Percentiles rank a stretch among this genome's conserved stretches.
phyloP scores from a whole-genome alignment of 2,329 filamentous ascomycete species.

The Drechslerella coelobrocha region DNA sequence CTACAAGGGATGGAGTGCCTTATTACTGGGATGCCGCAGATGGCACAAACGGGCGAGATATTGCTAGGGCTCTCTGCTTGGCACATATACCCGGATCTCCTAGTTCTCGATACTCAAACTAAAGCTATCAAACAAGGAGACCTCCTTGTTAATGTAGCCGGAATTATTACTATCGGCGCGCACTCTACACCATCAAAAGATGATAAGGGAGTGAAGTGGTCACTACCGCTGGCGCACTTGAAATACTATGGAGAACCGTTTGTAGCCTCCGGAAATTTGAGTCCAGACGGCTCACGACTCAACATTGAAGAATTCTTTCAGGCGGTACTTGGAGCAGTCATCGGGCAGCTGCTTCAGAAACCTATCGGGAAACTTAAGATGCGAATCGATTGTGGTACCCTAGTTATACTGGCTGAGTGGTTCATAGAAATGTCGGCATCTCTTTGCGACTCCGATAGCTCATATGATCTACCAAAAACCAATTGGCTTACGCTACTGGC shows the following conservation, averaged over 20 bases:
- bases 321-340: conserved; percentile 4
- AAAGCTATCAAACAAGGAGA: conserved; percentile 20
- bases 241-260: conserved; percentile 28
- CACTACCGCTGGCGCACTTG: conserved; percentile 21
- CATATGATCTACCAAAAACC: neutral
- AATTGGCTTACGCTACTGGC: conserved; percentile 14
- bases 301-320: conserved; percentile 21
- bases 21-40: conserved; percentile 52
- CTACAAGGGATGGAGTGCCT: conserved; percentile 52
- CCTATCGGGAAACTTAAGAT: conserved; percentile 4
- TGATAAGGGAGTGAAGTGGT: conserved; percentile 28
- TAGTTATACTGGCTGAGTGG: neutral
- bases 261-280: conserved; percentile 8
- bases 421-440: neutral
- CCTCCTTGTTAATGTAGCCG: conserved; percentile 5
- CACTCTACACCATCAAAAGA: neutral
- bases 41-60: conserved; percentile 18
- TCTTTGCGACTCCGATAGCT: neutral
- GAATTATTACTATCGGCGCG: conserved; percentile 19
- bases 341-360: neutral
- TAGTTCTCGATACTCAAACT: conserved; percentile 18
- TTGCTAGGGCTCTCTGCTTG: conserved; percentile 53
- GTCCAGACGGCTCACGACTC: conserved; percentile 11
- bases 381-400: neutral
- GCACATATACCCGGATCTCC: conserved; percentile 55